Evolutionary conservation across 2,329 filamentous ascomycete species (phyloP).

Genomic region (Dactylellina haptotyla): DNA sequence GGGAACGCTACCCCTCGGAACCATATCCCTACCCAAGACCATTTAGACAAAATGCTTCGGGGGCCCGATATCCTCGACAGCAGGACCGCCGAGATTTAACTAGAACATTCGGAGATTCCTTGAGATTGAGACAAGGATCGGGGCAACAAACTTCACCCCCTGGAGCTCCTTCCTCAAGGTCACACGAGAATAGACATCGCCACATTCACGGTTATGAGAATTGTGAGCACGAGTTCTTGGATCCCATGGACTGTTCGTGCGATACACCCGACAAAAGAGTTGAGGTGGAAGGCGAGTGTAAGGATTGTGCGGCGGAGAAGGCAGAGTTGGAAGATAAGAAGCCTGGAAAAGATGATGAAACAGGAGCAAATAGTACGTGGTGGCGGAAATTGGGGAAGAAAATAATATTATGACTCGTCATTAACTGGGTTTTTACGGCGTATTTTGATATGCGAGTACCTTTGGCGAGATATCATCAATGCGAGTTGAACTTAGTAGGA

Average conservation of each 20-base stretch:
- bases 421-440: no score
- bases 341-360: background rate
- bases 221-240: slow-evolving; percentile 23
- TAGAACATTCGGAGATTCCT: background rate
- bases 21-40: background rate
- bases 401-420: slow-evolving; percentile 10
- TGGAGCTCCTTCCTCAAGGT: background rate
- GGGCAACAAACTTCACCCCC: background rate
- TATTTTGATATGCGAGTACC: no score
- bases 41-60: background rate
- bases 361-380: background rate
- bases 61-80: background rate
- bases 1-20: background rate
- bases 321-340: background rate
- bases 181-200: background rate
- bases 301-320: background rate
- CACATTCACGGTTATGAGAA: slow-evolving; percentile 19
- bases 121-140: background rate
- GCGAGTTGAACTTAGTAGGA: no score
- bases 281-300: background rate
- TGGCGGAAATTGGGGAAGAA: background rate
- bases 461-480: no score
- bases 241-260: slow-evolving; percentile 42
- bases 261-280: slow-evolving; percentile 5
- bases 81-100: background rate